phyloP scores from a whole-genome alignment of 345 rosid species.

The Aegle marmelos region DNA sequence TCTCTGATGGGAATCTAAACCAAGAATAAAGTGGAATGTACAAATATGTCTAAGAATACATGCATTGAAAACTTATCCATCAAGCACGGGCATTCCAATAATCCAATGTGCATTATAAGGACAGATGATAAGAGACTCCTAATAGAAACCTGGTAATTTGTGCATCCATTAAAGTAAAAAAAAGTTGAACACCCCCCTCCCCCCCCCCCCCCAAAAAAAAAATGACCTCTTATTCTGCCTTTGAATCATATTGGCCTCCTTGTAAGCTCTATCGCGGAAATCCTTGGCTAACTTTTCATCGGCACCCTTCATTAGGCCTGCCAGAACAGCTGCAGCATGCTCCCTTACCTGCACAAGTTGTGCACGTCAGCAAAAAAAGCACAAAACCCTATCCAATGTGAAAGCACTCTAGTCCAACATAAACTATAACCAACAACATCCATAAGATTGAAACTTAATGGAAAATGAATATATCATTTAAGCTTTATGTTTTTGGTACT shows the following conservation, averaged over 20 bases:
- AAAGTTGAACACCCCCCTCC: not conserved
- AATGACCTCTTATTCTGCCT: constrained; percentile 57
- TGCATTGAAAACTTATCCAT: constrained; percentile 2
- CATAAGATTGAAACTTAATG: not conserved
- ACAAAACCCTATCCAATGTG: constrained; percentile 2
- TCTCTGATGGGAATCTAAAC: not conserved
- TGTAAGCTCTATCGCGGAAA: constrained; percentile 80
- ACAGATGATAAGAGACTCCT: not conserved
- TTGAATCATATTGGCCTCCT: constrained; percentile 62
- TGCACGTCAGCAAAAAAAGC: not conserved
- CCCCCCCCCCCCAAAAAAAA: not conserved
- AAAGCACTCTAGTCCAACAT: not conserved
- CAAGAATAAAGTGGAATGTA: not conserved
- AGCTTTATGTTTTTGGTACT: not conserved
- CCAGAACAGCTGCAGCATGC: constrained; percentile 97
- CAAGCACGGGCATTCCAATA: not conserved
- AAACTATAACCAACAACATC: not conserved
- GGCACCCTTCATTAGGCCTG: constrained; percentile 94
- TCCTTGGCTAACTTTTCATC: constrained; percentile 77
- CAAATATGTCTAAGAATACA: not conserved
- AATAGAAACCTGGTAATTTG: not conserved
- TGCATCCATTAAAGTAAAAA: not conserved
- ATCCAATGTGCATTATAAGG: not conserved
- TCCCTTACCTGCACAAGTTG: constrained; percentile 73
- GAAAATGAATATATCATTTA: not conserved